Percentiles rank a stretch among this genome's conserved stretches.
phyloP scores from a whole-genome alignment of 805 yeast species.

The Scheffersomyces coipomensis region DNA sequence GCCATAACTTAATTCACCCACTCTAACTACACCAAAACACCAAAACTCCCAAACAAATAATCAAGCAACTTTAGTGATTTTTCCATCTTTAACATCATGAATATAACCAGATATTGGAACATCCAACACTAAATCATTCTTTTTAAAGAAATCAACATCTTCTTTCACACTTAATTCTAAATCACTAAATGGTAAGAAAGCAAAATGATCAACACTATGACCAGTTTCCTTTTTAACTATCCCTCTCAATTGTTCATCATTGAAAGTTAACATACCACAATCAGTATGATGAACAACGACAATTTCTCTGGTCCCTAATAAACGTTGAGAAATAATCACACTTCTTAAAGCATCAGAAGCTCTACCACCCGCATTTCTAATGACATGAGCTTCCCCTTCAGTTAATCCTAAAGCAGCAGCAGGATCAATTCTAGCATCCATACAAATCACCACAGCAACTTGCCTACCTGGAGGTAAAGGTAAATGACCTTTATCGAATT shows the following conservation, averaged over 20 bases:
- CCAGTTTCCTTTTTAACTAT: constrained; percentile 29
- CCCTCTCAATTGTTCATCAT: constrained; percentile 25
- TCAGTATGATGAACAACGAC: constrained; percentile 42
- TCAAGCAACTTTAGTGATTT: constrained; percentile 20
- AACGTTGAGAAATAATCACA: constrained; percentile 37
- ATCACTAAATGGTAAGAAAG: constrained; percentile 34
- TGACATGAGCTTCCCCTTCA: constrained; percentile 44
- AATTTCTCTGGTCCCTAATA: constrained; percentile 39
- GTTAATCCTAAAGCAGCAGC: constrained; percentile 32
- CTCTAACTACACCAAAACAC: too few species aligned
- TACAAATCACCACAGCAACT: constrained; percentile 36
- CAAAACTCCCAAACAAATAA: not conserved
- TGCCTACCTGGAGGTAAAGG: constrained; percentile 37
- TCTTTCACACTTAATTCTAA: constrained; percentile 33
- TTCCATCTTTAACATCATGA: constrained; percentile 37
- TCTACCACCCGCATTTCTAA: constrained; percentile 45
- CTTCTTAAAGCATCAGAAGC: constrained; percentile 38
- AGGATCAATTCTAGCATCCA: constrained; percentile 43
- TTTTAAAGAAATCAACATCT: constrained; percentile 30
- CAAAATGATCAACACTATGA: constrained; percentile 23
- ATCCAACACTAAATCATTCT: constrained; percentile 28
- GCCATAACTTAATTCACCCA: too few species aligned
- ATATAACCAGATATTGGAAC: constrained; percentile 38
- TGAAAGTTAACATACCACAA: constrained; percentile 44
- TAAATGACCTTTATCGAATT: constrained; percentile 28